These are phyloP conservation scores for Coelastrella sp. DNA, from an alignment of 139 green algal genomes.

Conservation along the genomic window DNA sequence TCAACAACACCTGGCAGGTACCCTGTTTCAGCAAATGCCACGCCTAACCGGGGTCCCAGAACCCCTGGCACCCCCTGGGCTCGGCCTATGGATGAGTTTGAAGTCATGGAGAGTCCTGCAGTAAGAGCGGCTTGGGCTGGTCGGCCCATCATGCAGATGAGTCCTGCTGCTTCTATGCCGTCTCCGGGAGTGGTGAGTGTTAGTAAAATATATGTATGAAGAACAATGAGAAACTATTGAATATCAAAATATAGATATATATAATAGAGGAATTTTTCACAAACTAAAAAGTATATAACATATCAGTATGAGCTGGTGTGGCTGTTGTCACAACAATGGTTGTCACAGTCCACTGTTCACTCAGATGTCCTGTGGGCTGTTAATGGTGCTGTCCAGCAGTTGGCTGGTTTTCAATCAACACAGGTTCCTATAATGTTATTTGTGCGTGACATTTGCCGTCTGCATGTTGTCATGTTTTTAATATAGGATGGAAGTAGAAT, in stretches of 20 bases:
- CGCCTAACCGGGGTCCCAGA: neutral
- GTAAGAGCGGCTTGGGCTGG: neutral
- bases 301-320: neutral
- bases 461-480: too few species aligned
- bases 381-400: neutral
- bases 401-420: neutral
- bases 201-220: too few species aligned
- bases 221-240: too few species aligned
- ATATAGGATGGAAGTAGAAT: too few species aligned
- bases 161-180: neutral
- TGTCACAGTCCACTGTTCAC: neutral
- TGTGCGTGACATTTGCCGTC: too few species aligned
- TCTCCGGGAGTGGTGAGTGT: slow-evolving; percentile 25
- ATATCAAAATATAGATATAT: too few species aligned
- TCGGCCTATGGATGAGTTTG: slow-evolving; percentile 10
- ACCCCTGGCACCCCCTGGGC: slow-evolving; percentile 21
- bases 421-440: too few species aligned
- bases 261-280: too few species aligned
- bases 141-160: neutral
- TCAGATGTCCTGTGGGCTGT: neutral
- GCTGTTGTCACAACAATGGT: neutral
- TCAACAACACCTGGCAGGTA: neutral
- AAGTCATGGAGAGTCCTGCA: slow-evolving; percentile 42
- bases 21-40: neutral
- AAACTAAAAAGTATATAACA: too few species aligned